Evolutionary conservation across 208 protist species (phyloP).

Genomic region (Trypanosoma theileri): DNA sequence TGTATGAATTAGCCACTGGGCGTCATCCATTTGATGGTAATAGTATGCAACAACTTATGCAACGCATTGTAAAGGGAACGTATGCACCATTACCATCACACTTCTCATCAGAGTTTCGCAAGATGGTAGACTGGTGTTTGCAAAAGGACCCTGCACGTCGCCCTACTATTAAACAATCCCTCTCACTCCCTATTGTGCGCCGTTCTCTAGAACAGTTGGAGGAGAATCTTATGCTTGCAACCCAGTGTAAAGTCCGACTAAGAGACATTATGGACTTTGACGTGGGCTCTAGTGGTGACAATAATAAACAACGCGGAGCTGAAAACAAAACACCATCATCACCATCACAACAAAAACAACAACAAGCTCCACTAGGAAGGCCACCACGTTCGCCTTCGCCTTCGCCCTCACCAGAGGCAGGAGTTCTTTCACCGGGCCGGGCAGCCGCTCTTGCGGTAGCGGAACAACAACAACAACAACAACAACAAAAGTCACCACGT

Average conservation of each 20-base stretch:
- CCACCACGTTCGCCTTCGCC: not conserved
- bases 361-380: not conserved
- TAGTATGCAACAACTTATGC: slow-evolving; percentile 94
- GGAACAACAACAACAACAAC: slow-evolving; percentile 28
- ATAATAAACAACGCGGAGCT: slow-evolving; percentile 13
- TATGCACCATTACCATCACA: slow-evolving; percentile 80
- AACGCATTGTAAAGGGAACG: slow-evolving; percentile 85
- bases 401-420: not conserved
- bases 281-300: slow-evolving; percentile 20
- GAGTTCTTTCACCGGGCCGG: slow-evolving; percentile 54
- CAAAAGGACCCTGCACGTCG: slow-evolving; percentile 78
- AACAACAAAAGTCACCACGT: not conserved
- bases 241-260: slow-evolving; percentile 80
- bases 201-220: slow-evolving; percentile 78
- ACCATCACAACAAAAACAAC: slow-evolving; percentile 22
- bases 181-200: slow-evolving; percentile 69
- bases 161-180: slow-evolving; percentile 79
- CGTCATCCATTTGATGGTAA: slow-evolving; percentile 92
- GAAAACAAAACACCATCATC: not conserved
- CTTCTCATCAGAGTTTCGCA: slow-evolving; percentile 84
- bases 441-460: slow-evolving; percentile 76
- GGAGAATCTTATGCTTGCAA: slow-evolving; percentile 89
- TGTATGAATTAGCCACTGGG: slow-evolving; percentile 88
- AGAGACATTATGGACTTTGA: slow-evolving; percentile 91
- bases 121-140: slow-evolving; percentile 87